Conservation (phyloP, 1,139 yeast species). For the Protomyces arabidopsidicola region DNA sequence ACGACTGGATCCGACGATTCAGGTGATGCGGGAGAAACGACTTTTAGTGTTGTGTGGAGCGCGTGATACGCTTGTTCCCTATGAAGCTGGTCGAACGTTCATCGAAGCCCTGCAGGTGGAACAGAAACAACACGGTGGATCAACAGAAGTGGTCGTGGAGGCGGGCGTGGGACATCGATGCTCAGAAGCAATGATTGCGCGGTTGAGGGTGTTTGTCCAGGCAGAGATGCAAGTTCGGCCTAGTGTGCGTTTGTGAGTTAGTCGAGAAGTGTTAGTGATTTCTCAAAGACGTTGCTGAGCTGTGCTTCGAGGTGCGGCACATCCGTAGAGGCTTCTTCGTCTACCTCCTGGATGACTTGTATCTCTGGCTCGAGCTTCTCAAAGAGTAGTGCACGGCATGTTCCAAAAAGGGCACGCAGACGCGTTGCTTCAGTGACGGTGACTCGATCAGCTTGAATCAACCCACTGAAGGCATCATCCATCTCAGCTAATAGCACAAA, state of each 20-base stretch:
- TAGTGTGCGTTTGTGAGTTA: background rate
- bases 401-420: background rate
- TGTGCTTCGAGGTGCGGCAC: background rate
- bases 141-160: conserved; percentile 7
- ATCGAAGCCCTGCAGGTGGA: conserved; percentile 1
- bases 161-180: conserved; percentile 21
- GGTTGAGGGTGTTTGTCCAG: conserved; percentile 1
- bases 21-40: conserved; percentile 30
- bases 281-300: background rate
- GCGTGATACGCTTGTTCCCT: conserved; percentile 33
- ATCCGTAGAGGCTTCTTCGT: too few species aligned
- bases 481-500: conserved; percentile 27
- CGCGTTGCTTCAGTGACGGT: conserved; percentile 11
- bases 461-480: conserved; percentile 28
- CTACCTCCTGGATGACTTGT: background rate
- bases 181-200: conserved; percentile 14
- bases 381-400: background rate
- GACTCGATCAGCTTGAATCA: conserved; percentile 25
- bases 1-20: conserved; percentile 28
- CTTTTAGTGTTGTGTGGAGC: conserved; percentile 32
- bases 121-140: background rate
- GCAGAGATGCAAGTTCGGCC: conserved; percentile 1
- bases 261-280: background rate
- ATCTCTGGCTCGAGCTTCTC: conserved; percentile 1
- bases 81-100: conserved; percentile 1